phyloP scores from a whole-genome alignment of 2,329 filamentous ascomycete species.

The Xylariaceae sp. region DNA sequence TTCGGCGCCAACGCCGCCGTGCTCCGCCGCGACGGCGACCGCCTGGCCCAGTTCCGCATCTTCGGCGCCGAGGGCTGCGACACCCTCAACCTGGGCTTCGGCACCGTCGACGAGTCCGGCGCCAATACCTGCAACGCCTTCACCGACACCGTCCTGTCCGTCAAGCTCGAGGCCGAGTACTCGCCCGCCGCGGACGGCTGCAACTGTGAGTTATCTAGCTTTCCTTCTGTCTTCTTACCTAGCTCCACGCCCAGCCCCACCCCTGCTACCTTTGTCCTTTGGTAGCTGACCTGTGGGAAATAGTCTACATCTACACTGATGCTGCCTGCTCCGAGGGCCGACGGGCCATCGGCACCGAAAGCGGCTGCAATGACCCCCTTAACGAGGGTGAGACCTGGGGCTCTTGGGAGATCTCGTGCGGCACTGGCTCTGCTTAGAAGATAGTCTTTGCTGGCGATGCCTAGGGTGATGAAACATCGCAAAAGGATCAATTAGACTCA shows the following conservation, averaged over 20 bases:
- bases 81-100: constrained; percentile 19
- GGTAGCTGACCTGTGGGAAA: not conserved
- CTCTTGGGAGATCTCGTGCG: constrained; percentile 12
- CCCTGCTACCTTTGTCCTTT: no score
- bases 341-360: not conserved
- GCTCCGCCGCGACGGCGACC: constrained; percentile 14
- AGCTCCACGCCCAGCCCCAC: not conserved
- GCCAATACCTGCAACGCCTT: constrained; percentile 32
- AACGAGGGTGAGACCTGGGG: constrained; percentile 3
- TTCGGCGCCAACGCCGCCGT: constrained; percentile 13
- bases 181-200: constrained; percentile 14
- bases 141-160: constrained; percentile 17
- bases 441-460: no score
- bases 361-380: not conserved
- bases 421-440: no score
- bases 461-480: no score
- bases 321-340: constrained; percentile 5
- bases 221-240: not conserved
- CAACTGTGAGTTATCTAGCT: constrained; percentile 13
- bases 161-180: constrained; percentile 13
- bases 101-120: constrained; percentile 18
- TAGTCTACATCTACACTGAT: constrained; percentile 14
- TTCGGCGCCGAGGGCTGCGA: constrained; percentile 17
- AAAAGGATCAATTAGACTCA: no score
- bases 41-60: constrained; percentile 21